phyloP scores from a whole-genome alignment of 495 filamentous ascomycete genomes.

The Chaetomidium leptoderma region DNA sequence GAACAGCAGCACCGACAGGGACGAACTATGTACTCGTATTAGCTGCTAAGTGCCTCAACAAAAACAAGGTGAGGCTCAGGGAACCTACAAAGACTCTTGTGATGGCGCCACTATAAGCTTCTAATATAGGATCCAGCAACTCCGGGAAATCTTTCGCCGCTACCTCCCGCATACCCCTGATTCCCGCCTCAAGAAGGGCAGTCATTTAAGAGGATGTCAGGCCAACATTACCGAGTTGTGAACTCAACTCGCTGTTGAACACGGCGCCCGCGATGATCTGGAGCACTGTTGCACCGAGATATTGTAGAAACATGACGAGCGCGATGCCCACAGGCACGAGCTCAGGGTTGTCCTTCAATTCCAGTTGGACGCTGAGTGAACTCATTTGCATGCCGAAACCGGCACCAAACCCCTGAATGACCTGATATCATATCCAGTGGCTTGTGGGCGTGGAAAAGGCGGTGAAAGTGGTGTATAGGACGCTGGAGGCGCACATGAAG shows the following conservation, averaged over 20 bases:
- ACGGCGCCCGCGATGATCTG: constrained; percentile 23
- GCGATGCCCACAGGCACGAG: constrained; percentile 20
- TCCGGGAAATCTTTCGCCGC: not conserved
- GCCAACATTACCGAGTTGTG: not conserved
- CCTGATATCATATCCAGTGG: constrained; percentile 51
- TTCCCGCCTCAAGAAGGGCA: not conserved
- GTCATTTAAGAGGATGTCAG: not conserved
- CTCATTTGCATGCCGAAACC: constrained; percentile 42
- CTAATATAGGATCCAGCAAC: not conserved
- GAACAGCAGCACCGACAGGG: not conserved
- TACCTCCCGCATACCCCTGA: not conserved
- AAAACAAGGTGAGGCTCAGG: too few relatives aligned
- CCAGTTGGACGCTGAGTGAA: constrained; percentile 20
- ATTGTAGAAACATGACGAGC: constrained; percentile 22
- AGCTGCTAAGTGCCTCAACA: too few relatives aligned
- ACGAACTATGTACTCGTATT: too few relatives aligned
- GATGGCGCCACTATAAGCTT: not conserved
- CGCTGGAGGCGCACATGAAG: constrained; percentile 18
- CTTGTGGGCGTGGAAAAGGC: constrained; percentile 31
- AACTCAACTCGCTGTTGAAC: constrained; percentile 3
- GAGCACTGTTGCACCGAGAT: constrained; percentile 20
- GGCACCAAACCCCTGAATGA: constrained; percentile 43
- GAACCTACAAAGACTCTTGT: not conserved
- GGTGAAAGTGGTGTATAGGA: constrained; percentile 37
- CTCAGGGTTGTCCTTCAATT: constrained; percentile 15